These are phyloP conservation scores for Skeletonema grethae DNA, from an alignment of 108 stramenopile species.

Conservation along the genomic window DNA sequence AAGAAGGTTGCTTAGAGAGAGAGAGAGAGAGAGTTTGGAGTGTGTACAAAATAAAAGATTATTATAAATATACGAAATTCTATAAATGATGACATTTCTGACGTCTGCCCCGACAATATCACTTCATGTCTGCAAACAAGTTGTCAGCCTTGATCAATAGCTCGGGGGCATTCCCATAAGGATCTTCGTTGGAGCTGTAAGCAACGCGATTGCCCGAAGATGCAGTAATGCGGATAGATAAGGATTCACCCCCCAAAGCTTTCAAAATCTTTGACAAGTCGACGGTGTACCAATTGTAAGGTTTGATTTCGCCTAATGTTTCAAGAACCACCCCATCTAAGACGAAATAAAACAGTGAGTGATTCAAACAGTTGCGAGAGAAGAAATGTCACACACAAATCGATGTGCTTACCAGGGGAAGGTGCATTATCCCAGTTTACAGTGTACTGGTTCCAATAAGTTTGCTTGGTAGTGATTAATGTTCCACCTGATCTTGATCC, in stretches of 20 bases:
- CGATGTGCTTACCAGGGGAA: constrained; percentile 1
- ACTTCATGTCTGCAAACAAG: constrained; percentile 26
- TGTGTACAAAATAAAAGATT: constrained; percentile 2
- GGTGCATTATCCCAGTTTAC: constrained; percentile 39
- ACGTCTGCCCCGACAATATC: neutral
- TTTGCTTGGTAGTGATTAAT: constrained; percentile 20
- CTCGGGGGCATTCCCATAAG: constrained; percentile 34
- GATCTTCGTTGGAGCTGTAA: constrained; percentile 37
- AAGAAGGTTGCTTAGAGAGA: constrained; percentile 67
- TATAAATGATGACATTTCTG: neutral
- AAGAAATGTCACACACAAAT: no score
- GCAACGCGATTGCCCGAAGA: constrained; percentile 44
- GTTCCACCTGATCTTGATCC: constrained; percentile 48
- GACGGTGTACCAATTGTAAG: constrained; percentile 46
- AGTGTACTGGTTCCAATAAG: constrained; percentile 35
- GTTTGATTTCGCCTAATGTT: constrained; percentile 35
- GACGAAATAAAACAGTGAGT: no score
- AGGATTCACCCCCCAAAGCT: constrained; percentile 24
- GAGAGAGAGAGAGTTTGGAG: neutral
- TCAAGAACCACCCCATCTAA: constrained; percentile 25
- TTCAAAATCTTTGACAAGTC: constrained; percentile 26
- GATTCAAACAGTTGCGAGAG: no score
- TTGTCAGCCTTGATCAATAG: constrained; percentile 35
- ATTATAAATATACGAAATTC: neutral
- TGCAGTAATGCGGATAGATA: constrained; percentile 43